phyloP scores from a whole-genome alignment of 257 asterid species.

The Datura wrightii region DNA sequence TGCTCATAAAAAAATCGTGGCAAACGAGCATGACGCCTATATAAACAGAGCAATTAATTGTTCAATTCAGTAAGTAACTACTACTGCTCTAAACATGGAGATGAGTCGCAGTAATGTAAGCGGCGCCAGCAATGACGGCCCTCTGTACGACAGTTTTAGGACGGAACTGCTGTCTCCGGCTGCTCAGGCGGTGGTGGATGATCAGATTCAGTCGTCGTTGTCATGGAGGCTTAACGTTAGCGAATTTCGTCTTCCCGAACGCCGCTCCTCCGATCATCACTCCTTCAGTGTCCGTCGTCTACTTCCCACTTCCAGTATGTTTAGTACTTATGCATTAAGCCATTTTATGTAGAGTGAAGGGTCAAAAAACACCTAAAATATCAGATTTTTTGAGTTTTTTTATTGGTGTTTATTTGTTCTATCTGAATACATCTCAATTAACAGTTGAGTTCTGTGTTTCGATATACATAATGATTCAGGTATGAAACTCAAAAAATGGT shows the following conservation, averaged over 20 bases:
- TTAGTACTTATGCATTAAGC: no score
- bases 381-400: no score
- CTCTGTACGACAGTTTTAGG: slow-evolving; percentile 26
- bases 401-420: no score
- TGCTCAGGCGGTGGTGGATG: slow-evolving; percentile 23
- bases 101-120: background rate
- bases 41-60: background rate
- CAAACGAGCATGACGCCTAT: no score
- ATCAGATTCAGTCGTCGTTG: slow-evolving; percentile 6
- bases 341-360: no score
- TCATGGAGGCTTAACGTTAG: slow-evolving; percentile 21
- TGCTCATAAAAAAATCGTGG: no score
- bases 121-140: slow-evolving; percentile 24
- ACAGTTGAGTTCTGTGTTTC: no score
- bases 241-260: slow-evolving; percentile 22
- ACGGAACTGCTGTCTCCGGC: slow-evolving; percentile 33
- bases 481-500: no score
- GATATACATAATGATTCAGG: no score
- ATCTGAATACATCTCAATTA: no score
- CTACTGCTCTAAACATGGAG: background rate
- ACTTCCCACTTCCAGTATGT: slow-evolving; percentile 26
- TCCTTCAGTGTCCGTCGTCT: background rate
- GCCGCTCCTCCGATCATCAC: slow-evolving; percentile 16
- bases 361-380: no score
- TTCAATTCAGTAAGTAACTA: background rate